Base-by-base conservation (phyloP, 73 alveolate species). In the Paramecium sexaurelia region DNA sequence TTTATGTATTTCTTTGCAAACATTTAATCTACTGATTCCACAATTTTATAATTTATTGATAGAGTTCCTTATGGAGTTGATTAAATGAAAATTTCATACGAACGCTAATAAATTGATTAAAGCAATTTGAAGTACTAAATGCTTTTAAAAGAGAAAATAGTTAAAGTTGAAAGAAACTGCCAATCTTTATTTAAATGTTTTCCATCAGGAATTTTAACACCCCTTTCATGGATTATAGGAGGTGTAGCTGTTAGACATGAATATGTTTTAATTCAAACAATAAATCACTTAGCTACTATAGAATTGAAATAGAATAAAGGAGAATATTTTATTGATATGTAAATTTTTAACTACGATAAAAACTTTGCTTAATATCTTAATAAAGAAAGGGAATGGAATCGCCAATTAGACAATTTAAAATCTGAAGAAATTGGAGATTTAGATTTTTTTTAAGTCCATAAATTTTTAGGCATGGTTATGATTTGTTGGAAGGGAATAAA, bases 201-300 rank as follows among this genome's bases (percentile, higher is more conserved):
- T 73, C 87, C 87, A 15, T 73, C 87, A n/a, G 87, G 87, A 39
- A 73, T 73, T 36, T 36, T 73, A 36, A 73, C 87, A 15, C 87
- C 87, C 3, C 43, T 73, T 36, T 15, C 87, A 3, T 73, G 87
- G 87, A 36, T 73, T 19, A 27, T 73, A 27, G 87, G 87, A 22
- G 87, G 87, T n/a, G 55, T 39, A 0, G 55, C 87, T 27, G 57
- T 73, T 1, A 73, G 87, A 39, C 87, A 73, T 73, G 87, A 73
- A n/a, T 73, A 36, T 39, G 22, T 73, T 20, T 5, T 73, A 27
- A 11, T 73, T 32, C 10, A 73, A 36, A 73, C 87, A 27, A 39
- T 22, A 9, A 73, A 39, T 36, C 55, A 39, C n/a, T 27, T 73
- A 33, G 57, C 26, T 15, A 73, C 87, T 1, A n/a, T 73, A 8